Evolutionary conservation across 345 rosid genomes (phyloP).

Genomic region (Limnanthes douglasii): DNA sequence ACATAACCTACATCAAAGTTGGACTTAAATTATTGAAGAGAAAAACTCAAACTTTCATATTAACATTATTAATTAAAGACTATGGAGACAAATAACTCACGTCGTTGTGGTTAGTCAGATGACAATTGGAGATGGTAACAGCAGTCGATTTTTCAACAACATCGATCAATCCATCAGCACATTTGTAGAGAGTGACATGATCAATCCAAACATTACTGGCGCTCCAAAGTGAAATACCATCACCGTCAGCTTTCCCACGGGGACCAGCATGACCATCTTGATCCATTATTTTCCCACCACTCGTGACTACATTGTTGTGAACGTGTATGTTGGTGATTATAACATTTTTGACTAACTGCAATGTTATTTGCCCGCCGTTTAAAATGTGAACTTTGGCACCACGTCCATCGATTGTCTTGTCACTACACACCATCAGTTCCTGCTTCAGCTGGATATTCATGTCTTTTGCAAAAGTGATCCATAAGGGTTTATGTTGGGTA

Average conservation of each 20-base stretch:
- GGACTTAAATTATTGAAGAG: too few species aligned
- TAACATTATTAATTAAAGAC: too few species aligned
- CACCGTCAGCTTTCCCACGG: conserved; percentile 38
- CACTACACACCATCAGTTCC: conserved; percentile 27
- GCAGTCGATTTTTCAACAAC: conserved; percentile 35
- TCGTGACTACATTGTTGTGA: conserved; percentile 17
- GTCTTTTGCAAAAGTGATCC: conserved; percentile 25
- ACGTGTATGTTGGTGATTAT: conserved; percentile 38
- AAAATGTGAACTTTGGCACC: conserved; percentile 31
- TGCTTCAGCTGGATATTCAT: conserved; percentile 34
- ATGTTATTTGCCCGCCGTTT: conserved; percentile 27
- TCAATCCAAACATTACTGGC: conserved; percentile 43
- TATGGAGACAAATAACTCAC: too few species aligned
- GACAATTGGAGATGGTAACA: conserved; percentile 42
- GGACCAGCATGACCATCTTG: conserved; percentile 21
- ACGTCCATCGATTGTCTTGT: conserved; percentile 55
- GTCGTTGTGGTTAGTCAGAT: conserved; percentile 39
- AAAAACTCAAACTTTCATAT: too few species aligned
- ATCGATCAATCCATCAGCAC: conserved; percentile 38
- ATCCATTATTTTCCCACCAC: conserved; percentile 33
- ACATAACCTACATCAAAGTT: conserved; percentile 19
- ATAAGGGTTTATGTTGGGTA: conserved; percentile 20
- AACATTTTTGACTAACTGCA: conserved; percentile 26
- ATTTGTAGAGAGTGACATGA: conserved; percentile 34
- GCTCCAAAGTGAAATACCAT: conserved; percentile 41